A percentile compares a stretch with the other conserved stretches of the same genome.
Conservation (phyloP, 169 alveolate species). For the Cryptosporidium canis region DNA sequence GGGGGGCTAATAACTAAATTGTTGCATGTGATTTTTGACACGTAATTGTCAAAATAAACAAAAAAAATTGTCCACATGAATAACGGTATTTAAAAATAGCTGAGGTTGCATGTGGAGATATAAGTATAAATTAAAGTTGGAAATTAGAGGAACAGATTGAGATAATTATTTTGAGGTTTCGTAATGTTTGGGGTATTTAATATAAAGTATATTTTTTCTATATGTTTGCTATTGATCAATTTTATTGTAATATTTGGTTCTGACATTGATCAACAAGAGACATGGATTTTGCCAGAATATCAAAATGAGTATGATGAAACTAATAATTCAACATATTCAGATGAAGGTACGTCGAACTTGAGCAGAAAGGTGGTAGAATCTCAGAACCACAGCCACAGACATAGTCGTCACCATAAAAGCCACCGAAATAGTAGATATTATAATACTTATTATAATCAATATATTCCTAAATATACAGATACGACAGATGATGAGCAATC, state of each 20-base stretch:
- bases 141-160: not conserved
- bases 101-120: not conserved
- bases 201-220: not conserved
- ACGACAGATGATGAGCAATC: conserved; percentile 46
- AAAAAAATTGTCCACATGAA: conserved; percentile 29
- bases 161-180: not conserved
- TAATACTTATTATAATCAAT: conserved; percentile 11
- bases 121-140: not conserved
- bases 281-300: conserved; percentile 50
- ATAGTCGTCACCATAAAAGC: conserved; percentile 17
- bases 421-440: conserved; percentile 11
- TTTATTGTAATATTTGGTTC: conserved; percentile 3
- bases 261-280: not conserved
- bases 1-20: not conserved
- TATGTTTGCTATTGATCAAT: conserved; percentile 19
- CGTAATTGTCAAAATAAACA: conserved; percentile 1
- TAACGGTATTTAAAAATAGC: not conserved
- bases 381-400: conserved; percentile 6
- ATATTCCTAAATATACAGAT: conserved; percentile 29
- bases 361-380: conserved; percentile 52
- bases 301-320: not conserved
- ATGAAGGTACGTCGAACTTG: conserved; percentile 64
- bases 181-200: conserved; percentile 23
- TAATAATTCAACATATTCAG: not conserved
- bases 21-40: conserved; percentile 27